These are phyloP conservation scores for Lycium barbarum DNA, from an alignment of 257 asterid species.

Conservation along the genomic window DNA sequence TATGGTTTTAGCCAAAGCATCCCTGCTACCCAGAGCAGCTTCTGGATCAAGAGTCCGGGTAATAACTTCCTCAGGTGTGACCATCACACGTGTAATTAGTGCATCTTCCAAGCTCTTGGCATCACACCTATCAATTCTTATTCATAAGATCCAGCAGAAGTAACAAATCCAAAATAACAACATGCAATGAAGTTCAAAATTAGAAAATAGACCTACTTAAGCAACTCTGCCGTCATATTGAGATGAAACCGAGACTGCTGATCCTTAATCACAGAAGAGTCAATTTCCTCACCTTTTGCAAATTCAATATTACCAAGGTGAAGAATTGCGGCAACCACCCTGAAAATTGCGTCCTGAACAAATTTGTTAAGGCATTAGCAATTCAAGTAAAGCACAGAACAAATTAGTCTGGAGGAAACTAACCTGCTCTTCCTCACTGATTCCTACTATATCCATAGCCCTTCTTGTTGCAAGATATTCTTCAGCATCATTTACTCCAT, in stretches of 20 bases:
- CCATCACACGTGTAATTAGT: slow-evolving; percentile 93
- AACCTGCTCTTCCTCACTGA: slow-evolving; percentile 96
- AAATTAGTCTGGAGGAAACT: slow-evolving; percentile 34
- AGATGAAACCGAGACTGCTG: slow-evolving; percentile 93
- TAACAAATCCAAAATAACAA: slow-evolving; percentile 28
- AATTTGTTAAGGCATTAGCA: slow-evolving; percentile 32
- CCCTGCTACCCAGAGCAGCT: slow-evolving; percentile 94
- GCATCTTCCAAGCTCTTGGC: slow-evolving; percentile 97
- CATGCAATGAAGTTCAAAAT: slow-evolving; percentile 15
- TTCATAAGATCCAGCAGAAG: slow-evolving; percentile 29
- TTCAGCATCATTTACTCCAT: slow-evolving; percentile 87
- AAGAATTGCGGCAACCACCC: slow-evolving; percentile 95
- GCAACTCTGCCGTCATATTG: slow-evolving; percentile 80
- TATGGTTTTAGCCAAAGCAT: slow-evolving; percentile 88
- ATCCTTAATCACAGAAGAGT: slow-evolving; percentile 95
- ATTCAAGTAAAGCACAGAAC: slow-evolving; percentile 33
- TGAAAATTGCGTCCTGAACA: slow-evolving; percentile 89
- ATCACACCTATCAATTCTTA: slow-evolving; percentile 72
- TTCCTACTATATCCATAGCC: slow-evolving; percentile 99
- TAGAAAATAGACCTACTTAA: slow-evolving; percentile 60
- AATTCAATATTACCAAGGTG: slow-evolving; percentile 97
- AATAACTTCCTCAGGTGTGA: slow-evolving; percentile 95
- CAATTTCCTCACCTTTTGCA: slow-evolving; percentile 91
- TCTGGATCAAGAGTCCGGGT: slow-evolving; percentile 96
- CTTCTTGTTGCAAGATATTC: slow-evolving; percentile 95